Evolutionary conservation across 352 stramenopile genomes (phyloP).

Genomic region (Globisporangium nunn): DNA sequence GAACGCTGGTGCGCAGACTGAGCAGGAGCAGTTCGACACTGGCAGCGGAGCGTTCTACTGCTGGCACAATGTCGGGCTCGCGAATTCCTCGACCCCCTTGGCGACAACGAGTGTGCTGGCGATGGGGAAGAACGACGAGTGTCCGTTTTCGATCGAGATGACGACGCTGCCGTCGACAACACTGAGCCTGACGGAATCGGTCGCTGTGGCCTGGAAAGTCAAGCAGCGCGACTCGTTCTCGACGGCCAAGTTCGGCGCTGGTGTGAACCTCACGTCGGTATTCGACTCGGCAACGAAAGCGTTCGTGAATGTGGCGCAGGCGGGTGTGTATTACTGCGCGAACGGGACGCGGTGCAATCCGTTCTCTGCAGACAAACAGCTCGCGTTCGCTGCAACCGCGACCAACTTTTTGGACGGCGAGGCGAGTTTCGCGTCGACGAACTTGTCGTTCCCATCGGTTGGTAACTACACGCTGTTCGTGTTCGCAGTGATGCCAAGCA

Average conservation of each 20-base stretch:
- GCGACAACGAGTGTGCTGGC: constrained; percentile 25
- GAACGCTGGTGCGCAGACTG: constrained; percentile 15
- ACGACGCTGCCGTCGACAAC: constrained; percentile 17
- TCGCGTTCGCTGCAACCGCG: constrained; percentile 20
- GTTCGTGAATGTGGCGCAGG: constrained; percentile 30
- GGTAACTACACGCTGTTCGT: constrained; percentile 47
- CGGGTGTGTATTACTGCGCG: constrained; percentile 37
- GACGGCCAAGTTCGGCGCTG: constrained; percentile 9
- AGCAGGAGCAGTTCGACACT: constrained; percentile 18
- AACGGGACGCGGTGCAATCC: constrained; percentile 28
- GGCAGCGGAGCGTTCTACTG: constrained; percentile 33
- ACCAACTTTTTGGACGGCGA: constrained; percentile 28
- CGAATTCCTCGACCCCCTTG: constrained; percentile 12
- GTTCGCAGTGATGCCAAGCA: constrained; percentile 36
- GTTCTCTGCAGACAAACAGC: constrained; percentile 28
- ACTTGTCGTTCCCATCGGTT: constrained; percentile 25
- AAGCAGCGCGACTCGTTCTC: constrained; percentile 16
- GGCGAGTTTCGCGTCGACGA: constrained; percentile 15
- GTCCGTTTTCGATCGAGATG: constrained; percentile 38
- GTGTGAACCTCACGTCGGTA: constrained; percentile 27
- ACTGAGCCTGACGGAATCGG: constrained; percentile 9
- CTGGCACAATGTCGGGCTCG: constrained; percentile 29
- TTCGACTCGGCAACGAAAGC: constrained; percentile 22
- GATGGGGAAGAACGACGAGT: constrained; percentile 24
- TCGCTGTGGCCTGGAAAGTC: constrained; percentile 28